These are phyloP conservation scores for Excoecaria cochinchinensis DNA, from an alignment of 345 rosid genomes.

Conservation along the genomic window DNA sequence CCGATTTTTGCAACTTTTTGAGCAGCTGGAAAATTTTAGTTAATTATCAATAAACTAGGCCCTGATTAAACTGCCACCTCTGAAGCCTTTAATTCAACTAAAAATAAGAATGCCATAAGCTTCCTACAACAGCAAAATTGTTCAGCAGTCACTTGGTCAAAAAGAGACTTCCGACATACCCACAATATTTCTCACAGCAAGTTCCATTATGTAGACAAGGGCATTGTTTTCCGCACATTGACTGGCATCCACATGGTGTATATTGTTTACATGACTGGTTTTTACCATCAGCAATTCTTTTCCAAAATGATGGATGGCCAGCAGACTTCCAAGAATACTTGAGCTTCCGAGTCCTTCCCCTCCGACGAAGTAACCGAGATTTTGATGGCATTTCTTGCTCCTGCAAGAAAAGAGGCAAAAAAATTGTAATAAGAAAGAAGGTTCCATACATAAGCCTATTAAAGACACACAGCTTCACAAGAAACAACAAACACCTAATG, in stretches of 20 bases:
- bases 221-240: conserved; percentile 82
- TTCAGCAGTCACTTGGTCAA: conserved; percentile 9
- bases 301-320: conserved; percentile 75
- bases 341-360: conserved; percentile 75
- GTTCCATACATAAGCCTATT: not conserved
- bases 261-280: conserved; percentile 62
- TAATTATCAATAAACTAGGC: not conserved
- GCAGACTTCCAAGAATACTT: conserved; percentile 89
- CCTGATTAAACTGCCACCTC: not conserved
- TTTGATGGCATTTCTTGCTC: conserved; percentile 70
- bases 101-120: not conserved
- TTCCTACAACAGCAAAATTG: not conserved
- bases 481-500: not conserved
- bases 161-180: conserved; percentile 51
- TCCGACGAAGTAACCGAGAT: conserved; percentile 52
- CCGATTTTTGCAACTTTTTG: conserved; percentile 94
- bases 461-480: conserved; percentile 8
- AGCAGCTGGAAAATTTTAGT: conserved; percentile 60
- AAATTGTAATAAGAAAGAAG: conserved; percentile 1
- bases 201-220: conserved; percentile 65
- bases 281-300: conserved; percentile 62
- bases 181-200: conserved; percentile 95
- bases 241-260: conserved; percentile 86
- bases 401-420: conserved; percentile 38
- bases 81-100: not conserved